Base-by-base conservation (phyloP, 352 stramenopile species). In the Phytopythium vexans region DNA sequence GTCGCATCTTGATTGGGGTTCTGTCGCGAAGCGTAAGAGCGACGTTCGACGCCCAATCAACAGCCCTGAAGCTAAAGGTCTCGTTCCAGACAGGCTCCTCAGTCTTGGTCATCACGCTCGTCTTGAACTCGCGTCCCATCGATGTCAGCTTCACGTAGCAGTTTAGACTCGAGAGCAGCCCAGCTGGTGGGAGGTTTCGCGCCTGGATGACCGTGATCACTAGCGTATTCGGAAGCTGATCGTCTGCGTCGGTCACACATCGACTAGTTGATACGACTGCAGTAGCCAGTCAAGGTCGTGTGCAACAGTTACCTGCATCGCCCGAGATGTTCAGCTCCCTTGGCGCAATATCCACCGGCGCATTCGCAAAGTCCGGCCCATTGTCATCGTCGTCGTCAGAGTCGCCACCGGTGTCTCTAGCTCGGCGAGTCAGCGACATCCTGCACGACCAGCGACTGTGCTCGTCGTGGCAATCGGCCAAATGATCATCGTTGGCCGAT, bases 111-210 rank as follows among this genome's bases (percentile, higher is more conserved):
- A 86, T 72, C n/a, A 88, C 64, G 47, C 69, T 84, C 4, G 82
- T 90, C 73, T 89, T 90, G 63, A 70, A 70, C 62, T 89, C 82
- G 8, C 69, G 57, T 0, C 79, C 79, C 0, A 88, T 53, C 0
- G 79, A 90, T 4, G 76, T 58, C 12, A 92, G 64, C 58, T 89
- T 90, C 42, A 88, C 81, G 50, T 92, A 90, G 51, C 71, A 83
- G 49, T 75, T 90, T 11, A 88, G 56, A 0, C 77, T 87, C 11
- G 62, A 63, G n/a, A 77, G 75, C n/a, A 90, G 56, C 3, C 73
- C 36, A 3, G 75, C 56, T 14, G 66, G 64, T 3, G 75, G 66
- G 0, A 92, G 53, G 10, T 82, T 60, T 8, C 64, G 77, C 31
- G 82, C 82, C 37, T 86, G 77, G n/a, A 90, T 47, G 8, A 92